These are phyloP conservation scores for Boletus rex-veris DNA, from an alignment of 768 basidiomycete genomes.

Conservation along the genomic window DNA sequence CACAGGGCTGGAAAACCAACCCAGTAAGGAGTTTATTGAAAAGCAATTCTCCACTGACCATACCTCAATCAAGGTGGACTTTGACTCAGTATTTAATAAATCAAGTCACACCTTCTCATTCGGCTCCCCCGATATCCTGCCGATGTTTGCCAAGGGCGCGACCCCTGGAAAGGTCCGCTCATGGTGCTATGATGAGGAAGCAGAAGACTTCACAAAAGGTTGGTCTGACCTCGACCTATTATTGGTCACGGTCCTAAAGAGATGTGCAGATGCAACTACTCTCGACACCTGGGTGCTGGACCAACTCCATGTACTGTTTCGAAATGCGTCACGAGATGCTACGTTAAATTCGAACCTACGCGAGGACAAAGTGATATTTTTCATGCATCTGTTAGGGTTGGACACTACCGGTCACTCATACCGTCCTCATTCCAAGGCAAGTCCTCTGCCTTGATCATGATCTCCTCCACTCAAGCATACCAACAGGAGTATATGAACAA, in stretches of 20 bases:
- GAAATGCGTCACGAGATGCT: conserved; percentile 56
- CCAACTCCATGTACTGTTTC: conserved; percentile 57
- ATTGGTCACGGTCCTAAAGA: background rate
- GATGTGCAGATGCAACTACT: conserved; percentile 59
- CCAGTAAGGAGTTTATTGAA: conserved; percentile 43
- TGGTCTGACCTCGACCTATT: background rate
- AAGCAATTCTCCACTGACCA: background rate
- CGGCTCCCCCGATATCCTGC: conserved; percentile 84
- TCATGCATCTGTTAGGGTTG: conserved; percentile 78
- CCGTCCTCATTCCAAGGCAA: conserved; percentile 72
- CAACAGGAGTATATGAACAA: conserved; percentile 83
- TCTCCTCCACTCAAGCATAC: background rate
- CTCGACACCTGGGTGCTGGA: conserved; percentile 80
- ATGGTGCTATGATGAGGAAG: conserved; percentile 74
- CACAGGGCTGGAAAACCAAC: conserved; percentile 82
- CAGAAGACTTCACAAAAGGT: conserved; percentile 88
- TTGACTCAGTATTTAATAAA: conserved; percentile 87
- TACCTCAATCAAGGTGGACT: conserved; percentile 48
- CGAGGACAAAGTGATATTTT: conserved; percentile 65
- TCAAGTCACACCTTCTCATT: conserved; percentile 77
- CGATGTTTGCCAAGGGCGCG: conserved; percentile 82
- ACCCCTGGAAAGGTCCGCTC: conserved; percentile 63
- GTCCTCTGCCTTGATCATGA: background rate
- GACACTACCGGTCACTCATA: conserved; percentile 89
- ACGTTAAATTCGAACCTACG: conserved; percentile 50